Evolutionary conservation across 1,284 basidiomycete genomes (phyloP), one percentile per base, ranked within the genome.

Genomic region (Ustilago sp.): DNA sequence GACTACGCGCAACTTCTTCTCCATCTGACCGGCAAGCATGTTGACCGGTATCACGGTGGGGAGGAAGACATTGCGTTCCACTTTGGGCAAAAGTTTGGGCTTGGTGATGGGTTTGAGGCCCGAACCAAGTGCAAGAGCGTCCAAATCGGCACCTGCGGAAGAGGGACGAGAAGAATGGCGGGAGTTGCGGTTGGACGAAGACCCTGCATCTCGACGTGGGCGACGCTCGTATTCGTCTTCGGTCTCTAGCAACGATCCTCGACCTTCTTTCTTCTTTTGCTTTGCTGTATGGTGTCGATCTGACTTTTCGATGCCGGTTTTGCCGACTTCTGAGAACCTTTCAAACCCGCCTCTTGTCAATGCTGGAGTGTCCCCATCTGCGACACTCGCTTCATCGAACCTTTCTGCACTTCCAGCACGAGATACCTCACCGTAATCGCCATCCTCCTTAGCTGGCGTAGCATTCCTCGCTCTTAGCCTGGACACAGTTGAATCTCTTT

Each of bases 1-100:
- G 1, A 86, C 68, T 8, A 59, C 52, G 32, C 74, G 63, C 50
- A 84, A 74, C 56, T 80, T 79, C 38, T 80, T 68, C 43, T 73
- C 63, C 50, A 85, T 69, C 19, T 74, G 63, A 11, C 68, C 67
- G 19, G 75, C 71, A 13, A 85, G 77, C 65, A 78, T 64, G 35
- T 64, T 57, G 3, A 84, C 76, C 36, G 82, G 73, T 56, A 84
- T 77, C 58, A 82, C 54, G 8, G 58, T 48, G 4, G 84, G 84
- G 3, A 85, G 65, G 51, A 74, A 80, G 38, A 83, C 47, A 36
- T 80, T 61, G 8, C 65, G 66, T 15, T 57, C 28, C 5, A 74
- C 39, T 48, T 67, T 66, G 56, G 53, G 70, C 6, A 66, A 50
- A 8, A 63, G 57, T 31, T 63, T 62, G 48, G 63, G 59, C 45